phyloP scores from a whole-genome alignment of 148 eudicot species.

The Diospyros kaki region DNA sequence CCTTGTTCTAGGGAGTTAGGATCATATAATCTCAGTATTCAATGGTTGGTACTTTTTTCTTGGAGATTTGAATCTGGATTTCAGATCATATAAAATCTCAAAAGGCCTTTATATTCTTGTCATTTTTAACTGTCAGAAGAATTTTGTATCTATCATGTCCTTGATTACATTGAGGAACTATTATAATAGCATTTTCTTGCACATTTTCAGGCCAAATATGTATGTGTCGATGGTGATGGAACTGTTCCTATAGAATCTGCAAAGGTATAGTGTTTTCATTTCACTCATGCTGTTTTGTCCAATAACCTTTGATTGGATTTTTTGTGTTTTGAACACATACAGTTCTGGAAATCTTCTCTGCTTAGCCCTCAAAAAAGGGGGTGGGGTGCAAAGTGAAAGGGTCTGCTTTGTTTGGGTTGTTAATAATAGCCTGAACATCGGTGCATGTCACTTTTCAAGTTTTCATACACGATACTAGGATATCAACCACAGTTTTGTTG shows the following conservation, averaged over 20 bases:
- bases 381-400: no score
- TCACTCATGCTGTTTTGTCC: not conserved
- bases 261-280: slow-evolving; percentile 46
- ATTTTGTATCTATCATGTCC: not conserved
- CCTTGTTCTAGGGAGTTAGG: no score
- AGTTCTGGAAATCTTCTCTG: not conserved
- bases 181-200: slow-evolving; percentile 3
- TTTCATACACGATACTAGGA: not conserved
- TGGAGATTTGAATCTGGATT: not conserved
- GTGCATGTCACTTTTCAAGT: not conserved
- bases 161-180: not conserved
- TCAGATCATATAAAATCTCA: no score
- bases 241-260: slow-evolving; percentile 97
- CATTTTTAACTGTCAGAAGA: slow-evolving; percentile 3
- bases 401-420: not conserved
- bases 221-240: slow-evolving; percentile 85
- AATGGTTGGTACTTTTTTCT: slow-evolving; percentile 2
- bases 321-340: no score
- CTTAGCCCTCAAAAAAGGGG: not conserved
- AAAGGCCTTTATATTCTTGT: no score
- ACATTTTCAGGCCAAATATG: slow-evolving; percentile 53
- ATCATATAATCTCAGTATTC: not conserved
- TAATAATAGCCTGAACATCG: not conserved
- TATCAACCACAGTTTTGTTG: not conserved
- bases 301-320: not conserved